Evolutionary conservation across 768 basidiomycete species (phyloP).

Genomic region (Cystofilobasidium bisporidii): DNA sequence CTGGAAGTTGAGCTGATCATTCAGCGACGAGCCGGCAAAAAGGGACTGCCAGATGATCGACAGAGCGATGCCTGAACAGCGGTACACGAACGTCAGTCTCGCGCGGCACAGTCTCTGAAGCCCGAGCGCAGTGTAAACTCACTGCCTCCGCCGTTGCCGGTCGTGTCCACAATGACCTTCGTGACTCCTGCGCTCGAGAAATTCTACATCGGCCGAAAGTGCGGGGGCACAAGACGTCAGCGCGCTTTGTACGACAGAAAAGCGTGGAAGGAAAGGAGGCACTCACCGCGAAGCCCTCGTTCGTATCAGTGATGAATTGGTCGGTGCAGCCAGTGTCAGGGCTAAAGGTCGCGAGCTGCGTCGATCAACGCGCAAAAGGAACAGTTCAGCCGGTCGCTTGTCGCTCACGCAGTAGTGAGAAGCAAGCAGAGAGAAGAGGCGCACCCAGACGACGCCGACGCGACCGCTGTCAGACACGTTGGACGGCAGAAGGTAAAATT

Average conservation of each 20-base stretch:
- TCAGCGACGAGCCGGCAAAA: neutral
- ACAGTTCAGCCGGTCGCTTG: no score
- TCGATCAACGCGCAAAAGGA: no score
- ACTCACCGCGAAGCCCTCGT: neutral
- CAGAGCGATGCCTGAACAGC: neutral
- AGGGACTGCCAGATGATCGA: conserved; percentile 1
- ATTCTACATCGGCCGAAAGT: neutral
- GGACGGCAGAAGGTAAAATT: conserved; percentile 4
- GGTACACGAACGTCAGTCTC: no score
- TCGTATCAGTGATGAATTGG: neutral
- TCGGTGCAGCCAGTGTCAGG: conserved; percentile 6
- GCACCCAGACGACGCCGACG: conserved; percentile 11
- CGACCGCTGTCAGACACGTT: neutral
- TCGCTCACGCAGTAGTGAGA: neutral
- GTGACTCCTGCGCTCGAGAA: neutral
- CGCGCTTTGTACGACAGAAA: neutral
- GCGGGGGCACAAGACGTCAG: neutral
- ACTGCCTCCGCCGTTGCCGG: conserved; percentile 12
- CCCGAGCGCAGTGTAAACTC: no score
- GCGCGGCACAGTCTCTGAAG: no score
- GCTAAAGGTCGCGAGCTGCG: conserved; percentile 9
- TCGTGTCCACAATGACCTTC: conserved; percentile 4
- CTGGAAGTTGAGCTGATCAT: neutral
- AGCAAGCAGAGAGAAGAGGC: neutral
- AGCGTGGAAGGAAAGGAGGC: no score